phyloP scores from a whole-genome alignment of 768 basidiomycete species.

The Boletus insuetus region DNA sequence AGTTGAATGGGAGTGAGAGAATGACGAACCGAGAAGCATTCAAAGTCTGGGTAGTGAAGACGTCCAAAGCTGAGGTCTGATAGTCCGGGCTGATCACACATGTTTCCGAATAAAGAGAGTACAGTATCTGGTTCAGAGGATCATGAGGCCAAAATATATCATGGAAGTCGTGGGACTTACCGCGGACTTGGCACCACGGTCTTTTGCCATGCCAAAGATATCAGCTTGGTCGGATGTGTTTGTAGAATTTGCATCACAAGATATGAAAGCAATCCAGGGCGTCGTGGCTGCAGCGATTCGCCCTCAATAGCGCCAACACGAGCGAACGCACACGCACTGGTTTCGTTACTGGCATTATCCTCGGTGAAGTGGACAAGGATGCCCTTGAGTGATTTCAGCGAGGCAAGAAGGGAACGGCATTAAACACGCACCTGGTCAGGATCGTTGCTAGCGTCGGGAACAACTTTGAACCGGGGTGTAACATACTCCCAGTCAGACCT shows the following conservation, averaged over 20 bases:
- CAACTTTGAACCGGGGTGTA: constrained; percentile 59
- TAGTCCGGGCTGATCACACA: constrained; percentile 79
- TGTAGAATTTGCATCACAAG: constrained; percentile 78
- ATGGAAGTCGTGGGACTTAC: constrained; percentile 39
- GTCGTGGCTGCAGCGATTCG: constrained; percentile 51
- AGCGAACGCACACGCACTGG: constrained; percentile 44
- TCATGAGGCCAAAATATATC: background rate
- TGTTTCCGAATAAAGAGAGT: constrained; percentile 66
- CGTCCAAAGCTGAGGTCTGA: constrained; percentile 64
- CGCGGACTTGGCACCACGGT: constrained; percentile 77
- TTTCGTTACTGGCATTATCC: constrained; percentile 42
- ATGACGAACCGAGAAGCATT: constrained; percentile 52
- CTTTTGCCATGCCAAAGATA: constrained; percentile 78
- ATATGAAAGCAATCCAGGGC: constrained; percentile 89
- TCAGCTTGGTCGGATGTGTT: constrained; percentile 58
- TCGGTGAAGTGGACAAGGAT: constrained; percentile 85
- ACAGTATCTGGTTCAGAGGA: constrained; percentile 56
- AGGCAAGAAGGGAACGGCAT: background rate
- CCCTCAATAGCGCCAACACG: constrained; percentile 9
- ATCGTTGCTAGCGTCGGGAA: constrained; percentile 42
- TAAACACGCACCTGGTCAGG: constrained; percentile 49
- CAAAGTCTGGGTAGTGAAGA: constrained; percentile 70
- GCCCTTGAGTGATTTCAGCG: constrained; percentile 45
- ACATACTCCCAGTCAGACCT: constrained; percentile 55
- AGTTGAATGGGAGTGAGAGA: background rate